A percentile compares a stretch with the other conserved stretches of the same genome.
These are phyloP conservation scores for Emmonsia crescens DNA, from an alignment of 2,329 filamentous ascomycete genomes.

Conservation along the genomic window DNA sequence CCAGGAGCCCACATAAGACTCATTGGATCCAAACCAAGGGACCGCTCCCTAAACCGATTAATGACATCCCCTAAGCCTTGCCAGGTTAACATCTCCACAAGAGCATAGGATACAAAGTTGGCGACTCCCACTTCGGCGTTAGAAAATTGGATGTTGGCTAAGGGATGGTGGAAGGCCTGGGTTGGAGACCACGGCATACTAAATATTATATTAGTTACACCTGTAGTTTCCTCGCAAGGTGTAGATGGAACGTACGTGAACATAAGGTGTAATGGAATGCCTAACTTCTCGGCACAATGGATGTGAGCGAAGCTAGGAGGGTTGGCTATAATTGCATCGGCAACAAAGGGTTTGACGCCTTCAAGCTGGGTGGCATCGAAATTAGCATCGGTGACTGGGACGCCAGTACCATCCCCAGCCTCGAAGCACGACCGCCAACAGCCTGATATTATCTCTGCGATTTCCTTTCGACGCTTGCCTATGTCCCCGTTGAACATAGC, in stretches of 20 bases:
- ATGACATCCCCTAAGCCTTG: conserved; percentile 85
- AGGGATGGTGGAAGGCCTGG: conserved; percentile 71
- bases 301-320: conserved; percentile 68
- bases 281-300: conserved; percentile 68
- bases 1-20: conserved; percentile 75
- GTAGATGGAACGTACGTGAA: conserved; percentile 54
- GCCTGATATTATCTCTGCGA: conserved; percentile 68
- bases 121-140: conserved; percentile 67
- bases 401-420: conserved; percentile 54
- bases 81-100: conserved; percentile 90
- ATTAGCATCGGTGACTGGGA: conserved; percentile 42
- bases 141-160: conserved; percentile 68
- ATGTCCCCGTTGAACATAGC: conserved; percentile 68
- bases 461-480: conserved; percentile 59
- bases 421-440: conserved; percentile 83
- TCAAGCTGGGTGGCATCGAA: conserved; percentile 36
- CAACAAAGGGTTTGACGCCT: conserved; percentile 60
- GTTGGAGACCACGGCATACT: conserved; percentile 86
- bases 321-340: conserved; percentile 80
- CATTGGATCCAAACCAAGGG: conserved; percentile 63
- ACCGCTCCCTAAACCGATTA: conserved; percentile 69
- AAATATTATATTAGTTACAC: conserved; percentile 15
- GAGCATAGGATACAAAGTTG: conserved; percentile 71
- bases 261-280: conserved; percentile 73
- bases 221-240: not conserved